phyloP scores from a whole-genome alignment of 2,329 filamentous ascomycete genomes.

The Fonsecaea monophora region DNA sequence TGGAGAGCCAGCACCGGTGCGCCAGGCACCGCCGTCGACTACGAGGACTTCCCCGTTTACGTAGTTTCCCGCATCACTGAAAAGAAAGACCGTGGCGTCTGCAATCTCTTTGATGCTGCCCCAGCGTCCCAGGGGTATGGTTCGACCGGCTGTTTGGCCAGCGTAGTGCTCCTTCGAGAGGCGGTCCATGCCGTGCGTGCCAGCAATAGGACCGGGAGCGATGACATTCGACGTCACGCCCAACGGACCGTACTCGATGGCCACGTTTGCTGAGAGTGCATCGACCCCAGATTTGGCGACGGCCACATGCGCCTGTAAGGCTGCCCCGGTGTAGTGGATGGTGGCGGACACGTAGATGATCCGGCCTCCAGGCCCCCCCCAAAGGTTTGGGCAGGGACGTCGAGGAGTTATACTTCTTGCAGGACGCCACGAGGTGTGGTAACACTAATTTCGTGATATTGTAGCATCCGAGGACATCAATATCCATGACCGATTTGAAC shows the following conservation, averaged over 20 bases:
- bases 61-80: conserved; percentile 73
- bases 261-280: conserved; percentile 76
- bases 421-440: conserved; percentile 77
- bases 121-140: no score
- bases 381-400: conserved; percentile 56
- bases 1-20: conserved; percentile 38
- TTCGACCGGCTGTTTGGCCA: no score
- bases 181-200: conserved; percentile 84
- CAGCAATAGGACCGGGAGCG: conserved; percentile 81
- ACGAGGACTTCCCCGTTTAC: conserved; percentile 83
- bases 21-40: conserved; percentile 63
- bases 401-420: conserved; percentile 64
- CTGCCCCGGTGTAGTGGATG: conserved; percentile 85
- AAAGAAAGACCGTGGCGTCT: no score
- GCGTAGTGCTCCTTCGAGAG: no score
- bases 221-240: conserved; percentile 89
- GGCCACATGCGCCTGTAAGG: conserved; percentile 83
- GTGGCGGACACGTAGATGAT: conserved; percentile 90
- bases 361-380: conserved; percentile 71
- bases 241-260: conserved; percentile 85
- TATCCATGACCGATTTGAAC: conserved; percentile 95
- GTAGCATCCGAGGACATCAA: conserved; percentile 91
- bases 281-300: conserved; percentile 92
- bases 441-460: conserved; percentile 93
- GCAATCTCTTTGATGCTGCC: no score